Conservation (phyloP, 768 basidiomycete species). For the Tulasnella calospora region DNA sequence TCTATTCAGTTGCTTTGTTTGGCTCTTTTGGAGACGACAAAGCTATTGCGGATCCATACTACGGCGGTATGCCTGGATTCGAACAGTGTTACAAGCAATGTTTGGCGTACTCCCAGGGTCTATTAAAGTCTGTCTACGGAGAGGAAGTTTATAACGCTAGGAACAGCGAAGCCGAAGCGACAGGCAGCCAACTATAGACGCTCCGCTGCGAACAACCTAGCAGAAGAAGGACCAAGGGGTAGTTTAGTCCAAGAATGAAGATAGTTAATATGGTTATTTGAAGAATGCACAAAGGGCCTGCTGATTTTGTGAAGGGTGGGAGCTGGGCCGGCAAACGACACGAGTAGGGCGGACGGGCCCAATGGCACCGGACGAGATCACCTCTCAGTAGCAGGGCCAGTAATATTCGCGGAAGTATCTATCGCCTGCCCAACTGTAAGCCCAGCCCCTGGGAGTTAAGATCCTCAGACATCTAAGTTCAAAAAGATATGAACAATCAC, state of each 20-base stretch:
- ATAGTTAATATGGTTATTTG: background rate
- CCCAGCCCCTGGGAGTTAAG: background rate
- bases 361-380: background rate
- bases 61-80: slow-evolving; percentile 26
- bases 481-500: background rate
- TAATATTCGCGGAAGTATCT: background rate
- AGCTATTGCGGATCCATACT: slow-evolving; percentile 28
- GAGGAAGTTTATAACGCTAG: slow-evolving; percentile 17
- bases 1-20: slow-evolving; percentile 22
- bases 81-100: slow-evolving; percentile 28
- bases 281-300: background rate
- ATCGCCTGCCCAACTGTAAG: background rate
- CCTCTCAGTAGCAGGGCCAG: background rate
- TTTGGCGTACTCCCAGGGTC: slow-evolving; percentile 26
- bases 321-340: too few species aligned
- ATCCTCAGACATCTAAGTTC: background rate
- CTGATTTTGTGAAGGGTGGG: background rate
- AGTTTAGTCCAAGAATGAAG: background rate
- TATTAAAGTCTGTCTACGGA: slow-evolving; percentile 20
- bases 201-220: background rate
- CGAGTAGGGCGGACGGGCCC: too few species aligned
- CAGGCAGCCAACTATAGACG: background rate
- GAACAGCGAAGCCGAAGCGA: background rate
- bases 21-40: slow-evolving; percentile 29
- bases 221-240: background rate